Evolutionary conservation across 805 yeast genomes (phyloP).

Genomic region (Brettanomyces bruxellensis): DNA sequence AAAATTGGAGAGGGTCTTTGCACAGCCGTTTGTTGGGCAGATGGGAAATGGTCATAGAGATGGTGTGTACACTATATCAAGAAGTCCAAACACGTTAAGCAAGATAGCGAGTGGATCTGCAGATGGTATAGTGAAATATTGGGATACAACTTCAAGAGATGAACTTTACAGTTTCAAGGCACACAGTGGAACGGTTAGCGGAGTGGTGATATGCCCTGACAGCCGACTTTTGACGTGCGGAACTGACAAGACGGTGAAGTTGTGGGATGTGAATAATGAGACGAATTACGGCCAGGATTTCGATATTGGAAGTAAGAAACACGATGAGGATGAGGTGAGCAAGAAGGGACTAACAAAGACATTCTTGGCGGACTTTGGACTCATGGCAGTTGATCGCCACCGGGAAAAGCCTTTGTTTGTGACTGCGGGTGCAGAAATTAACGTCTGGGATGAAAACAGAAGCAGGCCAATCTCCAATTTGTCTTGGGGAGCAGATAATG

Average conservation of each 20-base stretch:
- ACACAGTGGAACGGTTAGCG: slow-evolving; percentile 84
- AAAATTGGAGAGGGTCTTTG: slow-evolving; percentile 91
- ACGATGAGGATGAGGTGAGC: slow-evolving; percentile 19
- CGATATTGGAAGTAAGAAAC: slow-evolving; percentile 15
- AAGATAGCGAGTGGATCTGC: slow-evolving; percentile 88
- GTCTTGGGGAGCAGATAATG: slow-evolving; percentile 96
- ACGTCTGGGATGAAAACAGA: slow-evolving; percentile 86
- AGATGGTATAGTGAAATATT: slow-evolving; percentile 89
- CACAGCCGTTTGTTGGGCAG: slow-evolving; percentile 94
- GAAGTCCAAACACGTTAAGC: slow-evolving; percentile 59
- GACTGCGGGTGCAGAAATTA: slow-evolving; percentile 85
- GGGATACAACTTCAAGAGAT: slow-evolving; percentile 78
- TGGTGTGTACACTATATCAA: slow-evolving; percentile 84
- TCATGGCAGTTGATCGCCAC: slow-evolving; percentile 83
- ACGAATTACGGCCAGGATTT: slow-evolving; percentile 14
- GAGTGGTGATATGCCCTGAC: slow-evolving; percentile 66
- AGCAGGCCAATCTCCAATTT: slow-evolving; percentile 68
- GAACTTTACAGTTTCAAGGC: slow-evolving; percentile 76
- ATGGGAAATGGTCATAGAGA: slow-evolving; percentile 92
- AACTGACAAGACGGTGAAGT: slow-evolving; percentile 78
- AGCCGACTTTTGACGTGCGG: slow-evolving; percentile 66
- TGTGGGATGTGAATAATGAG: slow-evolving; percentile 69
- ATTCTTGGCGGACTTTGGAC: slow-evolving; percentile 74
- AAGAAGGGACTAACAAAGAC: slow-evolving; percentile 64
- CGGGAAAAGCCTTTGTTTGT: slow-evolving; percentile 64